Conservation (phyloP, 768 basidiomycete species). For the Pleurotus djamor region DNA sequence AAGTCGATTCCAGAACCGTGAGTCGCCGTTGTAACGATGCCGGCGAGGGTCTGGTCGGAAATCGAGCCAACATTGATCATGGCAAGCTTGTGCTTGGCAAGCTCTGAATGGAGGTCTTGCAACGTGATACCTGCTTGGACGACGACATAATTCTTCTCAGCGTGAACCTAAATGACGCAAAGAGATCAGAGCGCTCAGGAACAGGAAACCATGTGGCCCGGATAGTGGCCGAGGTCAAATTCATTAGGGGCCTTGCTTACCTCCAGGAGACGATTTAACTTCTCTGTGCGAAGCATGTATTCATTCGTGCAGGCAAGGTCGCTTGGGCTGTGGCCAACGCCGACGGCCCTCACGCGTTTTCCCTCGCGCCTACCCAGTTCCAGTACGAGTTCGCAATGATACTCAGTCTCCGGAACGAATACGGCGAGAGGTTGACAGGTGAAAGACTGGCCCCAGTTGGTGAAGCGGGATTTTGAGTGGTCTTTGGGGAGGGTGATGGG, state of each 20-base stretch:
- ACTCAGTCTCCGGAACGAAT: constrained; percentile 71
- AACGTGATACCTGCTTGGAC: constrained; percentile 82
- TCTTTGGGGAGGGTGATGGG: constrained; percentile 50
- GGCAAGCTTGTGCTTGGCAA: constrained; percentile 69
- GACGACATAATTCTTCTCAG: constrained; percentile 61
- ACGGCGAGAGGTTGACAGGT: constrained; percentile 63
- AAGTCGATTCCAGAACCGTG: constrained; percentile 87
- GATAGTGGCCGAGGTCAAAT: constrained; percentile 17
- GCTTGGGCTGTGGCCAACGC: constrained; percentile 90
- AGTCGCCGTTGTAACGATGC: constrained; percentile 90
- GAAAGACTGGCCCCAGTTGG: constrained; percentile 89
- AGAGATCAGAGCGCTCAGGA: neutral
- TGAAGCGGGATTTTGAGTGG: constrained; percentile 47
- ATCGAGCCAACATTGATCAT: constrained; percentile 95
- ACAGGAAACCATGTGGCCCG: neutral
- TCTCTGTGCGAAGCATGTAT: constrained; percentile 81
- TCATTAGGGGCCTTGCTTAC: constrained; percentile 44
- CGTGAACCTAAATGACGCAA: constrained; percentile 55
- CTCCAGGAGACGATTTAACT: constrained; percentile 70
- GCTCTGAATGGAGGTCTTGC: constrained; percentile 64
- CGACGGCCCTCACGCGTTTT: constrained; percentile 75
- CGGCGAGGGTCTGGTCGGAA: constrained; percentile 93
- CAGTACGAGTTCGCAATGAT: constrained; percentile 72
- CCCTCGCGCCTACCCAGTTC: constrained; percentile 77
- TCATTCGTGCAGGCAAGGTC: constrained; percentile 90